Evolutionary conservation across 2,329 filamentous ascomycete genomes (phyloP).

Genomic region (Chrysoporthe deuterocubensis): DNA sequence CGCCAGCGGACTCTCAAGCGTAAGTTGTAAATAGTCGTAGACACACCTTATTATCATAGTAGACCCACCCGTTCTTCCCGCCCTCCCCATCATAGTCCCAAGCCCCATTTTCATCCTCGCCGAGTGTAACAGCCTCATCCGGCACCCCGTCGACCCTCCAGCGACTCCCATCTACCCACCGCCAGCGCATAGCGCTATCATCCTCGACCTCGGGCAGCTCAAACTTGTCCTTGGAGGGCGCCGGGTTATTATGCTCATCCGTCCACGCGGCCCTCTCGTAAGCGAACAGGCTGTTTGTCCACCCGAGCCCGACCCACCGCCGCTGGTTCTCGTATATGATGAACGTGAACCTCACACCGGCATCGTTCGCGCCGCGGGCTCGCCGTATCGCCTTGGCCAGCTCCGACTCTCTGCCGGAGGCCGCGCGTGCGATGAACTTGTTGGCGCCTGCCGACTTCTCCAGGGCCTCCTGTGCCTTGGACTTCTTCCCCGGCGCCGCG

Average conservation of each 20-base stretch:
- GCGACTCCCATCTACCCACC: slow-evolving; percentile 83
- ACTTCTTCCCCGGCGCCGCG: slow-evolving; percentile 28
- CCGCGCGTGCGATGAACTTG: slow-evolving; percentile 36
- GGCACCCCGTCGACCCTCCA: slow-evolving; percentile 84
- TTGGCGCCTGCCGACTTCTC: slow-evolving; percentile 45
- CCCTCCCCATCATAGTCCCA: slow-evolving; percentile 62
- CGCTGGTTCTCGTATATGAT: slow-evolving; percentile 96
- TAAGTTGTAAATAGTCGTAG: not conserved
- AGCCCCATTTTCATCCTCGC: slow-evolving; percentile 41
- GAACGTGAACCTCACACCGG: slow-evolving; percentile 94
- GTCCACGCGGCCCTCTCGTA: slow-evolving; percentile 94
- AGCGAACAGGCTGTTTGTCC: slow-evolving; percentile 88
- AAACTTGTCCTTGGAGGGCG: slow-evolving; percentile 73
- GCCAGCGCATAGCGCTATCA: slow-evolving; percentile 59
- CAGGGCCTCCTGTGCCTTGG: slow-evolving; percentile 35
- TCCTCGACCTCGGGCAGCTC: slow-evolving; percentile 66
- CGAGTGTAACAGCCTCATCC: slow-evolving; percentile 48
- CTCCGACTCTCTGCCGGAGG: slow-evolving; percentile 46
- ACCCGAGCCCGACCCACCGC: slow-evolving; percentile 91
- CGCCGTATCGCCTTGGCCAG: slow-evolving; percentile 50
- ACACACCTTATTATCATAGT: slow-evolving; percentile 92
- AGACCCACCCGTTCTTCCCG: slow-evolving; percentile 85
- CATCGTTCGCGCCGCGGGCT: slow-evolving; percentile 56
- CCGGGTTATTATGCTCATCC: slow-evolving; percentile 87
- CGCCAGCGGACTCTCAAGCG: not conserved